Conservation (phyloP, 2,329 filamentous ascomycete genomes). For the Talaromyces amestolkiae region DNA sequence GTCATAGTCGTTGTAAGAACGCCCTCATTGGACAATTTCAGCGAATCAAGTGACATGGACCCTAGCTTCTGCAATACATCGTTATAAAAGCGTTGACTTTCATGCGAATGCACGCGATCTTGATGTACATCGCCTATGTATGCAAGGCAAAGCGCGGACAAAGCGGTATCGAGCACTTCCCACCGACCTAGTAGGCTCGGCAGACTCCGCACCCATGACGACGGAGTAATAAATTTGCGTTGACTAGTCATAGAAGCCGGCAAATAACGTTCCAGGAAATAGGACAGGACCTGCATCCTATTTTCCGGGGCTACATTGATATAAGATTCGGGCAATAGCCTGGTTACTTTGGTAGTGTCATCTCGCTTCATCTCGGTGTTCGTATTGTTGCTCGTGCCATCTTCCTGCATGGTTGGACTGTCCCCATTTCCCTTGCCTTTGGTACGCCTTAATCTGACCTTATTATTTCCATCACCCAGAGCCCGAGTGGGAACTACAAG, state of each 20-base stretch:
- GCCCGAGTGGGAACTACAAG: slow-evolving; percentile 13
- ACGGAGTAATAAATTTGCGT: slow-evolving; percentile 17
- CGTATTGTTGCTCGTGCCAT: background rate
- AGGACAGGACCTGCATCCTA: slow-evolving; percentile 17
- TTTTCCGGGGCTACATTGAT: slow-evolving; percentile 19
- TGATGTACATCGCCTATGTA: slow-evolving; percentile 17
- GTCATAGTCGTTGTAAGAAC: slow-evolving; percentile 18
- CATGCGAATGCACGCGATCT: slow-evolving; percentile 9
- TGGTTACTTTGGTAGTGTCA: background rate
- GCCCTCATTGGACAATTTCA: slow-evolving; percentile 17
- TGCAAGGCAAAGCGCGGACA: slow-evolving; percentile 16
- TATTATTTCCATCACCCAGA: slow-evolving; percentile 2
- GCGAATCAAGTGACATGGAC: slow-evolving; percentile 14
- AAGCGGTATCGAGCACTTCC: slow-evolving; percentile 15
- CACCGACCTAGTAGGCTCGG: slow-evolving; percentile 17
- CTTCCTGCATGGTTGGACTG: background rate
- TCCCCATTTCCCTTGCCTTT: background rate
- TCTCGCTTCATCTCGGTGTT: background rate
- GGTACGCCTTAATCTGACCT: slow-evolving; percentile 12
- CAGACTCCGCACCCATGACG: slow-evolving; percentile 17
- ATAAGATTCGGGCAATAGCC: background rate
- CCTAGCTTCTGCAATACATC: slow-evolving; percentile 8
- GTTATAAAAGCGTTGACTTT: slow-evolving; percentile 16
- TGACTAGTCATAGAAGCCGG: slow-evolving; percentile 16
- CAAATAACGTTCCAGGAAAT: slow-evolving; percentile 18